Evolutionary conservation across 2,329 filamentous ascomycete species (phyloP).

Genomic region (Colletotrichum sp.): DNA sequence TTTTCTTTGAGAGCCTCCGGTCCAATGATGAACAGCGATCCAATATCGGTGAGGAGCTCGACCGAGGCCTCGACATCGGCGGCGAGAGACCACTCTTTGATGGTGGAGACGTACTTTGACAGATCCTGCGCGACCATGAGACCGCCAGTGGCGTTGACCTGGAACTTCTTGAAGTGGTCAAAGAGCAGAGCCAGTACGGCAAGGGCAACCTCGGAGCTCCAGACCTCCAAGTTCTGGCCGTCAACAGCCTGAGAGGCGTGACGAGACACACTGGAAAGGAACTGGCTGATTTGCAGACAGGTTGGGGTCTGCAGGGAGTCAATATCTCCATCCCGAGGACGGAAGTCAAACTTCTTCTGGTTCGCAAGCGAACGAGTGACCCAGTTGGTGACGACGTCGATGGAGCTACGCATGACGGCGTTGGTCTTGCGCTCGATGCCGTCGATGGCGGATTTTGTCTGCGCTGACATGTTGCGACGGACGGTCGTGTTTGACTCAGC

Average conservation of each 20-base stretch:
- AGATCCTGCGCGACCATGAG: conserved; percentile 97
- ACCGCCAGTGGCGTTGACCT: conserved; percentile 89
- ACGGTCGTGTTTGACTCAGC: conserved; percentile 91
- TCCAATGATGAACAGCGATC: conserved; percentile 93
- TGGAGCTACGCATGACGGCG: conserved; percentile 59
- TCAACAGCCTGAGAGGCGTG: conserved; percentile 74
- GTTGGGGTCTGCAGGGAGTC: conserved; percentile 87
- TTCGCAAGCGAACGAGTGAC: conserved; percentile 72
- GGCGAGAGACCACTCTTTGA: conserved; percentile 80
- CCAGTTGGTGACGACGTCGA: conserved; percentile 78
- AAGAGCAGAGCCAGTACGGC: conserved; percentile 80
- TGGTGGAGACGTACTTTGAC: conserved; percentile 86
- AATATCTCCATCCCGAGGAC: conserved; percentile 81
- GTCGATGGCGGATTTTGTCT: conserved; percentile 74
- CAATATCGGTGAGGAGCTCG: conserved; percentile 90
- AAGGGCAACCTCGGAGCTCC: conserved; percentile 84
- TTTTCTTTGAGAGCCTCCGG: conserved; percentile 78
- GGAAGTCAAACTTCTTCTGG: conserved; percentile 90
- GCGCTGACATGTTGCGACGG: conserved; percentile 86
- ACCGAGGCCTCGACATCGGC: conserved; percentile 73
- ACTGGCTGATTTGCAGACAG: conserved; percentile 80
- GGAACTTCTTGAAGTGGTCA: conserved; percentile 93
- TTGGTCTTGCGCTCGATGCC: conserved; percentile 86
- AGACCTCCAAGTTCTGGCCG: conserved; percentile 81
- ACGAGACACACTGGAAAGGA: conserved; percentile 72